Evolutionary conservation across 371 early-diverging fungal genomes (phyloP).

Genomic region (Apophysomyces trapeziformis): DNA sequence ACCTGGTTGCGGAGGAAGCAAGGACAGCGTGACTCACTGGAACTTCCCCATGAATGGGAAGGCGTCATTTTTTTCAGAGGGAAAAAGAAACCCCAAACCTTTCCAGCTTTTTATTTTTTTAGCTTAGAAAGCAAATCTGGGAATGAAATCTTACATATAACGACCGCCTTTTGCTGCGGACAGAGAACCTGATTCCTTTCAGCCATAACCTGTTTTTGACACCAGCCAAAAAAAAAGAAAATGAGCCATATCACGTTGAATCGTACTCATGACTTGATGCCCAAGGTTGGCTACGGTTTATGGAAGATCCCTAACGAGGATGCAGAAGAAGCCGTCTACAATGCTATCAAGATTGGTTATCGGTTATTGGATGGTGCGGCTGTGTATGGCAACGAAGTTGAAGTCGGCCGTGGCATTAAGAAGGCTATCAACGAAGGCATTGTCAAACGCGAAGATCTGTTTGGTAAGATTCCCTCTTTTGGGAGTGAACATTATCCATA

Average conservation of each 20-base stretch:
- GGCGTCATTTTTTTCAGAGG: too few relatives aligned
- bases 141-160: background rate
- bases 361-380: slow-evolving; percentile 52
- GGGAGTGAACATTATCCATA: background rate
- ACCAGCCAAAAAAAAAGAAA: background rate
- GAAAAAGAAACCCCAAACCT: background rate
- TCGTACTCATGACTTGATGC: slow-evolving; percentile 51
- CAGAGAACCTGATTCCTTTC: background rate
- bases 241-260: slow-evolving; percentile 27
- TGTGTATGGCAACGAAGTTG: slow-evolving; percentile 69
- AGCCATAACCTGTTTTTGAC: background rate
- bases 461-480: slow-evolving; percentile 32
- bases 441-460: slow-evolving; percentile 64
- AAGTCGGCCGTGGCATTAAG: slow-evolving; percentile 67
- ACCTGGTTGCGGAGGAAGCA: background rate
- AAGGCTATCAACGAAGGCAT: slow-evolving; percentile 57
- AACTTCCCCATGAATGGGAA: too few relatives aligned
- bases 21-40: background rate
- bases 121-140: background rate
- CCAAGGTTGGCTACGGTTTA: slow-evolving; percentile 53
- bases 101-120: background rate
- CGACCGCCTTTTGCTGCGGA: background rate
- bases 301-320: slow-evolving; percentile 40
- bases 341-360: slow-evolving; percentile 53
- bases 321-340: slow-evolving; percentile 52